Conservation (phyloP, 495 filamentous ascomycete genomes). For the Daldinia concentrica region DNA sequence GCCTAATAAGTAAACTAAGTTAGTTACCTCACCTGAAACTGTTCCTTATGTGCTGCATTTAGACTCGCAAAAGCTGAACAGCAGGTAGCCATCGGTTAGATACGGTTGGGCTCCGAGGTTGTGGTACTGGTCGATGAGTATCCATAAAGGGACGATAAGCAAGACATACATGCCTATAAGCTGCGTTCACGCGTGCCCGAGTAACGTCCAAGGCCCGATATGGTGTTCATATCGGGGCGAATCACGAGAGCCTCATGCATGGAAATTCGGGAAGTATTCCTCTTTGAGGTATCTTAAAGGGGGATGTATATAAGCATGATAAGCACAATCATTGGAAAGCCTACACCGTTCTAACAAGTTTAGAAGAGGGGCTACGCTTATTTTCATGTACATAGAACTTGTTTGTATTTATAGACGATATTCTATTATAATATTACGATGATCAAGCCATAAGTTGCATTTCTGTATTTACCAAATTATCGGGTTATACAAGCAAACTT, state of each 20-base stretch:
- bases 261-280: constrained; percentile 43
- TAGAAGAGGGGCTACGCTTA: background rate
- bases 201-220: constrained; percentile 17
- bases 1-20: constrained; percentile 12
- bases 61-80: constrained; percentile 19
- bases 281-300: constrained; percentile 12
- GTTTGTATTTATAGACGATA: background rate
- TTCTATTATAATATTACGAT: constrained; percentile 4
- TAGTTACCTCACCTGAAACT: constrained; percentile 14
- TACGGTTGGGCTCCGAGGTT: constrained; percentile 32
- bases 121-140: constrained; percentile 18
- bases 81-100: constrained; percentile 24
- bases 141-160: constrained; percentile 13
- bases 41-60: background rate
- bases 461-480: background rate
- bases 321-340: background rate
- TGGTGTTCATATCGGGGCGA: constrained; percentile 25
- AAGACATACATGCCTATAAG: constrained; percentile 29
- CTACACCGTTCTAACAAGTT: background rate
- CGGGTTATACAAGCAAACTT: no score
- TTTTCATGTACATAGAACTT: background rate
- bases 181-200: constrained; percentile 17
- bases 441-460: constrained; percentile 5
- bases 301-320: constrained; percentile 1
- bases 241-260: constrained; percentile 37